Evolutionary conservation across 306 rosid genomes (phyloP).

Genomic region (Mimosa bimucronata): DNA sequence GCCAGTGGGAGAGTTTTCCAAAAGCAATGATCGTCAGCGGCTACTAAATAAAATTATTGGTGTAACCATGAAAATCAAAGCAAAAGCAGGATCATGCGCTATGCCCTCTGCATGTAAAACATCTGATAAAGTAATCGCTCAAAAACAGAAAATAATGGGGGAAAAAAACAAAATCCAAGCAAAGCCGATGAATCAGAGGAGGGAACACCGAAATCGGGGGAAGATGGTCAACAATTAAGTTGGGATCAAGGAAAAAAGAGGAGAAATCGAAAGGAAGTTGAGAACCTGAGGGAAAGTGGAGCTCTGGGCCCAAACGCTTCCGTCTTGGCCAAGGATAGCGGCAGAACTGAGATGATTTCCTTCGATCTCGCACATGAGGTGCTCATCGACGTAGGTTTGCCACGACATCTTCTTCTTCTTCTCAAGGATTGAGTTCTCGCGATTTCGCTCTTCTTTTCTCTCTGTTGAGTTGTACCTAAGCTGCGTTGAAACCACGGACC

Average conservation of each 20-base stretch:
- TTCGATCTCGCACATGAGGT: conserved; percentile 80
- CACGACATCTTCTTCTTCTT: conserved; percentile 67
- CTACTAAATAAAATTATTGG: not conserved
- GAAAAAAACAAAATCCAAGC: not conserved
- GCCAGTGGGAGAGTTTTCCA: conserved; percentile 19
- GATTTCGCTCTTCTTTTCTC: not conserved
- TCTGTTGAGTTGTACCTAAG: not conserved
- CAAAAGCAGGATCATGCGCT: not conserved
- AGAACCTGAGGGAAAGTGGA: conserved; percentile 79
- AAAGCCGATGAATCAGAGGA: not conserved
- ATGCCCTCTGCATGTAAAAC: not conserved
- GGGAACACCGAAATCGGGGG: conserved; percentile 1
- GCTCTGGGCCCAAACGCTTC: conserved; percentile 94
- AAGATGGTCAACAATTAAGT: not conserved
- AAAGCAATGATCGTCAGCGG: not conserved
- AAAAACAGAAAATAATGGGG: not conserved
- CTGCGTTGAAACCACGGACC: conserved; percentile 8
- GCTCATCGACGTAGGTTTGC: conserved; percentile 90
- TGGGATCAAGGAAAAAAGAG: not conserved
- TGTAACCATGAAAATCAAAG: not conserved
- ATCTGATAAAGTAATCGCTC: not conserved
- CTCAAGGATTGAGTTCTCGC: not conserved
- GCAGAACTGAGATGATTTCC: conserved; percentile 68
- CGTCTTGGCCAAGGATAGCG: conserved; percentile 82
- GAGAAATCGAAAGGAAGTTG: not conserved